phyloP scores from a whole-genome alignment of 495 filamentous ascomycete genomes.

The Acidomyces sp. region DNA sequence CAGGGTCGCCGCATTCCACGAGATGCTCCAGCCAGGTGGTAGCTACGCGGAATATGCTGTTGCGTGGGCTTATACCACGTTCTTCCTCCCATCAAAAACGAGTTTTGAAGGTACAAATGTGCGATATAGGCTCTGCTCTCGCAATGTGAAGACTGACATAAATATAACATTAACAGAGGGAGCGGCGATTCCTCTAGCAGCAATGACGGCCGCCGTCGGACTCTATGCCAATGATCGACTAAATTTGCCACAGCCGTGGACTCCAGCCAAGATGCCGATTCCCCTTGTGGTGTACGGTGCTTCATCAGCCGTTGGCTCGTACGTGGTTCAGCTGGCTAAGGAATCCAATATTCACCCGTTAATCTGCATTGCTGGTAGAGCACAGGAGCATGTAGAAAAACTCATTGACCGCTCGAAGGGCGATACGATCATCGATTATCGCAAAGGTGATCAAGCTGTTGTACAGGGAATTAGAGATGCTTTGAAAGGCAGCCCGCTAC shows the following conservation, averaged over 20 bases:
- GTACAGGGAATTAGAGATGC: slow-evolving; percentile 39
- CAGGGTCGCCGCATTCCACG: slow-evolving; percentile 58
- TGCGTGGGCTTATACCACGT: slow-evolving; percentile 51
- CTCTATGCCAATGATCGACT: slow-evolving; percentile 40
- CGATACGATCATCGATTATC: slow-evolving; percentile 61
- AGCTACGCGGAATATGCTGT: slow-evolving; percentile 63
- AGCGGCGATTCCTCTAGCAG: slow-evolving; percentile 58
- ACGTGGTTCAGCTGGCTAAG: slow-evolving; percentile 55
- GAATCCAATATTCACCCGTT: slow-evolving; percentile 59
- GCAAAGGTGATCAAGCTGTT: slow-evolving; percentile 43
- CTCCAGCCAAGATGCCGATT: slow-evolving; percentile 27
- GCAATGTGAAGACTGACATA: background rate
- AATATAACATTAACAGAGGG: slow-evolving; percentile 38
- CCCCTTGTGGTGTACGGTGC: slow-evolving; percentile 59
- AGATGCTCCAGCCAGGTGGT: slow-evolving; percentile 43
- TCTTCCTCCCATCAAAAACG: slow-evolving; percentile 50
- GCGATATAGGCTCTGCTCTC: background rate
- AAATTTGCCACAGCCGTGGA: slow-evolving; percentile 53
- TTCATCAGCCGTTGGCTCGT: slow-evolving; percentile 53
- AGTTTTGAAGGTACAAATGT: slow-evolving; percentile 48
- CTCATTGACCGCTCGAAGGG: slow-evolving; percentile 53
- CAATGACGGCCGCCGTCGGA: slow-evolving; percentile 58
- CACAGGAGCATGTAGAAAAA: slow-evolving; percentile 40
- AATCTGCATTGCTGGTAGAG: slow-evolving; percentile 52
- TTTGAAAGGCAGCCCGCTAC: slow-evolving; percentile 24